These are phyloP conservation scores for Leucoagaricus sp. DNA, from an alignment of 1,284 basidiomycete genomes.

Conservation along the genomic window DNA sequence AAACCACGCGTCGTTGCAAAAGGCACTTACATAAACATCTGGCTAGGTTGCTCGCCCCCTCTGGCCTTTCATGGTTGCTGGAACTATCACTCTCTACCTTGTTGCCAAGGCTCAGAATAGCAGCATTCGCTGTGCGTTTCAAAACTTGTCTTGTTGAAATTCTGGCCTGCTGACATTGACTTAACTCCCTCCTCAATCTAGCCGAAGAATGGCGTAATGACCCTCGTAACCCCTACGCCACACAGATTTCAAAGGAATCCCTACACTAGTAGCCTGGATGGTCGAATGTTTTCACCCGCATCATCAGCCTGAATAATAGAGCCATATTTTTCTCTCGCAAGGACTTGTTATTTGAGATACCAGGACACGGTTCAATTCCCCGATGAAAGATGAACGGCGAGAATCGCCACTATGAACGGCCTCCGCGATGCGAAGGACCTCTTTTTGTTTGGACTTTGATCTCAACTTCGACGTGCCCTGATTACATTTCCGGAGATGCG, in stretches of 20 bases:
- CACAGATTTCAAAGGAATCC: conserved; percentile 63
- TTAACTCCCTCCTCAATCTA: conserved; percentile 24
- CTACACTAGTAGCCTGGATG: conserved; percentile 36
- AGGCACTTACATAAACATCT: conserved; percentile 4
- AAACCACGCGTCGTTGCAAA: conserved; percentile 7
- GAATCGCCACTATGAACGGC: too few relatives aligned
- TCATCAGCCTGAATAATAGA: conserved; percentile 1
- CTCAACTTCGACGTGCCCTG: too few relatives aligned
- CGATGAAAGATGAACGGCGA: too few relatives aligned
- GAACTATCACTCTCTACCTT: conserved; percentile 63
- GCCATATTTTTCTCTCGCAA: neutral
- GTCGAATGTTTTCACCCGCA: conserved; percentile 6
- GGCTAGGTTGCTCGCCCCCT: conserved; percentile 66
- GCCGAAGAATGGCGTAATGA: conserved; percentile 70
- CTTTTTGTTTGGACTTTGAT: too few relatives aligned
- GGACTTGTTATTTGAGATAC: too few relatives aligned
- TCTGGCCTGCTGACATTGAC: neutral
- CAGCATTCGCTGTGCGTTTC: conserved; percentile 65
- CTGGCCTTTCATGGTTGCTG: conserved; percentile 76
- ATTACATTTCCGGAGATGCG: too few relatives aligned
- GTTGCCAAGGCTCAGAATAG: conserved; percentile 64
- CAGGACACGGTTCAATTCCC: too few relatives aligned
- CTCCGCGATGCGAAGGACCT: too few relatives aligned
- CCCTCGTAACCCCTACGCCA: conserved; percentile 79
- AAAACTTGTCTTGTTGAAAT: conserved; percentile 16